Percentiles rank a stretch among this genome's conserved stretches.
These are phyloP conservation scores for Kwoniella sp. DNA, from an alignment of 768 basidiomycete genomes.

Conservation along the genomic window DNA sequence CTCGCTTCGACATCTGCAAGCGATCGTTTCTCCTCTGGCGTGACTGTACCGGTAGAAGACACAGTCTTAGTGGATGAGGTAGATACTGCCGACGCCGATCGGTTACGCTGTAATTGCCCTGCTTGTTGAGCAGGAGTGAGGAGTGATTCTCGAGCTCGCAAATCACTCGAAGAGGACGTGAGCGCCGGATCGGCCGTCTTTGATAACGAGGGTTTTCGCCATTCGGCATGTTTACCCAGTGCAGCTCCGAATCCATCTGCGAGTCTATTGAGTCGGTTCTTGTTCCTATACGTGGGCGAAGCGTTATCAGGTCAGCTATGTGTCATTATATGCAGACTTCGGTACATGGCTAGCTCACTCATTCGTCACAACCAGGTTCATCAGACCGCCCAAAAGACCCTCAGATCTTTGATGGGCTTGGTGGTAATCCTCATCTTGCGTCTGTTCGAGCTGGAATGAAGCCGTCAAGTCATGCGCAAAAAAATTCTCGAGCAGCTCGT, in stretches of 20 bases:
- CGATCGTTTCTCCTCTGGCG: slow-evolving; percentile 61
- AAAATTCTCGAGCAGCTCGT: slow-evolving; percentile 94
- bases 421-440: slow-evolving; percentile 60
- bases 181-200: slow-evolving; percentile 70
- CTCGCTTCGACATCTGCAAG: slow-evolving; percentile 46
- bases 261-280: slow-evolving; percentile 87
- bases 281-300: slow-evolving; percentile 61
- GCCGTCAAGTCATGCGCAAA: slow-evolving; percentile 88
- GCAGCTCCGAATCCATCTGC: slow-evolving; percentile 93
- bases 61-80: slow-evolving; percentile 34
- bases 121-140: slow-evolving; percentile 62
- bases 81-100: slow-evolving; percentile 53
- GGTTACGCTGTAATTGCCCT: slow-evolving; percentile 31
- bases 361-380: slow-evolving; percentile 86
- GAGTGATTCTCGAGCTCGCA: slow-evolving; percentile 82
- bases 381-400: slow-evolving; percentile 68
- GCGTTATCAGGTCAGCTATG: slow-evolving; percentile 10
- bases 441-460: slow-evolving; percentile 78
- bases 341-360: slow-evolving; percentile 54
- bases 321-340: not conserved
- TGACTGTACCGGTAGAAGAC: slow-evolving; percentile 37
- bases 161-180: slow-evolving; percentile 60
- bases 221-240: slow-evolving; percentile 78
- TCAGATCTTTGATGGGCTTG: slow-evolving; percentile 57
- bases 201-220: slow-evolving; percentile 73